phyloP scores from a whole-genome alignment of 2,329 filamentous ascomycete species.

The Penicillium sp. region DNA sequence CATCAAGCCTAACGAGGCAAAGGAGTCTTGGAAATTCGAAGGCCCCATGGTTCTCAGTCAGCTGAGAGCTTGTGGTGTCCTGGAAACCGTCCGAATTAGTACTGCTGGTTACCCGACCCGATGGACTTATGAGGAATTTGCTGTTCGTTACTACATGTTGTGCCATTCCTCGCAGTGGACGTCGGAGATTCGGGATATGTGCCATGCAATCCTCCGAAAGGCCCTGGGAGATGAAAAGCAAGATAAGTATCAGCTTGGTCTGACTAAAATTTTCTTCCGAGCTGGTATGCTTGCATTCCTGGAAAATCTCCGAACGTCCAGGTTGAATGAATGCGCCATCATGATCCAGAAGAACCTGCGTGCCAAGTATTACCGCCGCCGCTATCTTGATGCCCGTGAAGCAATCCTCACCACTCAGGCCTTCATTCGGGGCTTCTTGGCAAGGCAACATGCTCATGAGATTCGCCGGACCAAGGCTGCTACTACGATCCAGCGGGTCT shows the following conservation, averaged over 20 bases:
- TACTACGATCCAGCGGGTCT: constrained; percentile 91
- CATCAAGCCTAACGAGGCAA: constrained; percentile 97
- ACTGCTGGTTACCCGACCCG: constrained; percentile 94
- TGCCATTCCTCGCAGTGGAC: constrained; percentile 89
- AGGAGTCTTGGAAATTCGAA: constrained; percentile 96
- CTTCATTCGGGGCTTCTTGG: constrained; percentile 71
- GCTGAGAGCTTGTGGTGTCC: constrained; percentile 93
- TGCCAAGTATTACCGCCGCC: constrained; percentile 90
- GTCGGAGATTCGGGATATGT: constrained; percentile 89
- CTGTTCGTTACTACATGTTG: constrained; percentile 96
- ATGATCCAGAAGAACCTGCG: constrained; percentile 99
- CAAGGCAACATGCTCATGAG: constrained; percentile 74
- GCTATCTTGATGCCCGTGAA: constrained; percentile 81
- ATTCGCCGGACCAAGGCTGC: constrained; percentile 80
- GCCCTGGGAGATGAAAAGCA: constrained; percentile 76
- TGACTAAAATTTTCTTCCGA: constrained; percentile 99
- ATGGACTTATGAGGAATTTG: constrained; percentile 99
- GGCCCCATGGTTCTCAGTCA: constrained; percentile 98
- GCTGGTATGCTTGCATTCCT: constrained; percentile 98
- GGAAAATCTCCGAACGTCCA: constrained; percentile 85
- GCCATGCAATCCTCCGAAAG: constrained; percentile 83
- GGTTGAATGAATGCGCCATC: constrained; percentile 88
- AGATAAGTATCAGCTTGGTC: constrained; percentile 95
- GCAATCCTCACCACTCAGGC: constrained; percentile 80
- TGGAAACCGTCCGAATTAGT: constrained; percentile 96